phyloP scores from a whole-genome alignment of 352 stramenopile species.

The Phytophthora nicotianae region DNA sequence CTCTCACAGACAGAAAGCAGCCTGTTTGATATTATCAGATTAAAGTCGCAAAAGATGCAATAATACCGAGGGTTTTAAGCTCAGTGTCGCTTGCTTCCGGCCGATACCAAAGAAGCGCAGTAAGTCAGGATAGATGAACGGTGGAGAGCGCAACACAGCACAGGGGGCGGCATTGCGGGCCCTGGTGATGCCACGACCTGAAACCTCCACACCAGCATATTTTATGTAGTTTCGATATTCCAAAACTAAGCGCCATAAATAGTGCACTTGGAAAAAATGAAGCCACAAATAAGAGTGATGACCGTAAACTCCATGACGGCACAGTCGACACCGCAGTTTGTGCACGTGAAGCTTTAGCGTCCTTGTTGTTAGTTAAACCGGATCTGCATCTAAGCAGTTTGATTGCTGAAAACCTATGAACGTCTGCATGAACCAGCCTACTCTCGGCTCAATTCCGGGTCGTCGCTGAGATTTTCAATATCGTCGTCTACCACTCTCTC shows the following conservation, averaged over 20 bases:
- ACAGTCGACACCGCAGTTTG: too few species aligned
- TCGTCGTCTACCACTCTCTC: constrained; percentile 3
- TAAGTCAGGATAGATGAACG: constrained; percentile 5
- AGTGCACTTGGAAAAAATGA: neutral
- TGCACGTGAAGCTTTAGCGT: too few species aligned
- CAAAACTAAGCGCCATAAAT: neutral
- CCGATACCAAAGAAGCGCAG: neutral
- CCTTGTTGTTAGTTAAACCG: too few species aligned
- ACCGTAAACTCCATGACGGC: neutral
- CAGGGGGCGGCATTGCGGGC: neutral
- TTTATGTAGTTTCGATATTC: neutral
- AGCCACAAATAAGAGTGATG: neutral
- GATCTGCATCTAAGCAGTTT: neutral
- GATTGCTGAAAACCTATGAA: too few species aligned
- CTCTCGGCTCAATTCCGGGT: constrained; percentile 16
- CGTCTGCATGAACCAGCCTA: too few species aligned
- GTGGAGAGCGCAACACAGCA: neutral
- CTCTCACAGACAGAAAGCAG: neutral
- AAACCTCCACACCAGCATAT: neutral
- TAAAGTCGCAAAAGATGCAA: neutral
- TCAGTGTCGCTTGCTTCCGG: neutral
- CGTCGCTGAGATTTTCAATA: constrained; percentile 10
- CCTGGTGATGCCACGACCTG: neutral
- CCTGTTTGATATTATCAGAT: neutral
- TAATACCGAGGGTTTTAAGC: too few species aligned